Evolutionary conservation across 345 rosid species (phyloP).

Genomic region (Euphorbia pulcherrima): DNA sequence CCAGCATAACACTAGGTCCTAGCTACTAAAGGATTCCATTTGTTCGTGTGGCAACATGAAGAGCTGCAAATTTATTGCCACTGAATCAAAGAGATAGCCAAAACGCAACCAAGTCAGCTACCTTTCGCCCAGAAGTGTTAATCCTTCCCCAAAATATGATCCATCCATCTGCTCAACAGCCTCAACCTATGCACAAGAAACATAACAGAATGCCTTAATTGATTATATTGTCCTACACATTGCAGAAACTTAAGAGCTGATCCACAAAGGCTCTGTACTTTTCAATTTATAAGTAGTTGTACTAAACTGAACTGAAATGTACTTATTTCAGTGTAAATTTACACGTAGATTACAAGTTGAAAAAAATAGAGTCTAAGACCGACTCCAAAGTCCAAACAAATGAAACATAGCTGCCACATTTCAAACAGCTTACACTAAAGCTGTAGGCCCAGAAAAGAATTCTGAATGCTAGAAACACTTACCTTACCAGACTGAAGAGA

Average conservation of each 20-base stretch:
- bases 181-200: constrained; percentile 48
- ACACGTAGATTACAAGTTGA: too few relatives aligned
- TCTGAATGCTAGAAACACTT: constrained; percentile 8
- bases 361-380: too few relatives aligned
- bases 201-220: background rate
- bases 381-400: background rate
- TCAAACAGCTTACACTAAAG: background rate
- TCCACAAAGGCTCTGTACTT: too few relatives aligned
- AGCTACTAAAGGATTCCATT: background rate
- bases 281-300: too few relatives aligned
- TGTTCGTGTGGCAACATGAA: background rate
- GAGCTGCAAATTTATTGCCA: background rate
- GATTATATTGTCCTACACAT: background rate
- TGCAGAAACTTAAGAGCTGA: background rate
- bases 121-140: constrained; percentile 83
- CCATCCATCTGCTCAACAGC: constrained; percentile 46
- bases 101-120: constrained; percentile 15
- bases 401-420: background rate
- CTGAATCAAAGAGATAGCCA: constrained; percentile 1
- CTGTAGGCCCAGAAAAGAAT: background rate
- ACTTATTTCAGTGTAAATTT: too few relatives aligned
- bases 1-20: background rate
- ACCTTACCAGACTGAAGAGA: constrained; percentile 78
- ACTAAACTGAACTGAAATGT: too few relatives aligned
- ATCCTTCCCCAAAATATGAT: constrained; percentile 79